A percentile compares a stretch with the other conserved stretches of the same genome.
phyloP scores from a whole-genome alignment of 768 basidiomycete genomes.

The Tulasnella sp. region DNA sequence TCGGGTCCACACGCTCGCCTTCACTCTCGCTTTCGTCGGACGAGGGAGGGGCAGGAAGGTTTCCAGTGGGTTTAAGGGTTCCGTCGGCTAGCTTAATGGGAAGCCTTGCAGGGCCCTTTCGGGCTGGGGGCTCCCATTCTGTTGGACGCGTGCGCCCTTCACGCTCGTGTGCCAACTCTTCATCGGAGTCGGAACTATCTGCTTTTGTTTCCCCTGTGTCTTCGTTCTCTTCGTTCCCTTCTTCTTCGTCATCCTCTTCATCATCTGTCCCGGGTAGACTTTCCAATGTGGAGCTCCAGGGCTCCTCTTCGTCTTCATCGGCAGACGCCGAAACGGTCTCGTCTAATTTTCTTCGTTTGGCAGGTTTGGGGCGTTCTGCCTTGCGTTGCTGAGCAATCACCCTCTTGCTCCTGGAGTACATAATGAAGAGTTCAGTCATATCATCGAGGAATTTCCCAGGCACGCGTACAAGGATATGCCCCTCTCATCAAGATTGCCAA shows the following conservation, averaged over 20 bases:
- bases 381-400: slow-evolving; percentile 50
- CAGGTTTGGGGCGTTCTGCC: slow-evolving; percentile 52
- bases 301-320: slow-evolving; percentile 38
- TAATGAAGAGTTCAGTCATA: not conserved
- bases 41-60: slow-evolving; percentile 23
- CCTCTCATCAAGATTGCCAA: slow-evolving; percentile 58
- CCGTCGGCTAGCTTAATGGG: slow-evolving; percentile 85
- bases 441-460: not conserved
- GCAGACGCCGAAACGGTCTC: slow-evolving; percentile 41
- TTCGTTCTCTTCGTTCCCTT: slow-evolving; percentile 20
- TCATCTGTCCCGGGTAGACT: slow-evolving; percentile 18
- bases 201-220: slow-evolving; percentile 27
- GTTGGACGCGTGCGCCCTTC: slow-evolving; percentile 40
- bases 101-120: slow-evolving; percentile 46
- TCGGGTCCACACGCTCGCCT: slow-evolving; percentile 15
- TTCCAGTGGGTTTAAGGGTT: slow-evolving; percentile 44
- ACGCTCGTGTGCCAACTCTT: slow-evolving; percentile 66
- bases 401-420: slow-evolving; percentile 59
- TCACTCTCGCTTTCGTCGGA: slow-evolving; percentile 29
- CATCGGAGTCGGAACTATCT: slow-evolving; percentile 39
- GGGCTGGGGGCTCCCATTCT: slow-evolving; percentile 38
- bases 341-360: slow-evolving; percentile 31
- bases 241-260: slow-evolving; percentile 20
- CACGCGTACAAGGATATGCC: slow-evolving; percentile 63
- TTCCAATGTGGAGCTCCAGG: slow-evolving; percentile 39